Conservation (phyloP, 129 eudicot genomes). For the Silybum marianum region DNA sequence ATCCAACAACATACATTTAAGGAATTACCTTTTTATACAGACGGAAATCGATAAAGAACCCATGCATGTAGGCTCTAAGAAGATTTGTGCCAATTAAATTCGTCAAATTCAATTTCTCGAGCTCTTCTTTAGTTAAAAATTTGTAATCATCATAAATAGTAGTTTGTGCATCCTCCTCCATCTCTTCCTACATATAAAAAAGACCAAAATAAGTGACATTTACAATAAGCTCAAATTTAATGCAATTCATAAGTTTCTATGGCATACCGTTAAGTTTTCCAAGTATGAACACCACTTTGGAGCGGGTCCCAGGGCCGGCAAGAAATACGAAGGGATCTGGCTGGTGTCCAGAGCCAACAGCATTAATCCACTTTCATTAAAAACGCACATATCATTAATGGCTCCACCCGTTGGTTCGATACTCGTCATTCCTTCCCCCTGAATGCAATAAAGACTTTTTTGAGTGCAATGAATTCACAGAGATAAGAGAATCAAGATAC, state of each 20-base stretch:
- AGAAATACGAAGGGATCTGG: constrained; percentile 85
- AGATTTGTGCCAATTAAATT: constrained; percentile 87
- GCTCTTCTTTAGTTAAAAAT: constrained; percentile 86
- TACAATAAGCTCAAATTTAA: constrained; percentile 12
- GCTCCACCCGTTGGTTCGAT: constrained; percentile 87
- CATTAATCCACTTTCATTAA: constrained; percentile 72
- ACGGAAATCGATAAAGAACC: constrained; percentile 74
- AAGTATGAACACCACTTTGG: constrained; percentile 95
- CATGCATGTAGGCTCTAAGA: constrained; percentile 96
- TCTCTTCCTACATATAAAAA: constrained; percentile 71
- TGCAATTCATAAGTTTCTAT: background rate
- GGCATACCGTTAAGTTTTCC: constrained; percentile 77
- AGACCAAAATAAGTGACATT: constrained; percentile 4
- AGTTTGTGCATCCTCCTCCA: constrained; percentile 86
- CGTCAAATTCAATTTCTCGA: constrained; percentile 70
- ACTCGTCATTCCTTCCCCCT: constrained; percentile 99
- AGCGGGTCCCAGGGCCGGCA: constrained; percentile 97
- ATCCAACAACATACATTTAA: background rate
- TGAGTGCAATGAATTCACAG: background rate
- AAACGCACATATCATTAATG: constrained; percentile 84
- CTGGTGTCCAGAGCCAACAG: constrained; percentile 81
- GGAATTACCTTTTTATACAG: constrained; percentile 79
- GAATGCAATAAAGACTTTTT: constrained; percentile 28
- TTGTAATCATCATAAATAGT: constrained; percentile 91
- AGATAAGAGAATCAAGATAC: too few relatives aligned